Evolutionary conservation across 805 yeast genomes (phyloP), one percentile per base, ranked within the genome.

Genomic region (Candida rishiriensis): DNA sequence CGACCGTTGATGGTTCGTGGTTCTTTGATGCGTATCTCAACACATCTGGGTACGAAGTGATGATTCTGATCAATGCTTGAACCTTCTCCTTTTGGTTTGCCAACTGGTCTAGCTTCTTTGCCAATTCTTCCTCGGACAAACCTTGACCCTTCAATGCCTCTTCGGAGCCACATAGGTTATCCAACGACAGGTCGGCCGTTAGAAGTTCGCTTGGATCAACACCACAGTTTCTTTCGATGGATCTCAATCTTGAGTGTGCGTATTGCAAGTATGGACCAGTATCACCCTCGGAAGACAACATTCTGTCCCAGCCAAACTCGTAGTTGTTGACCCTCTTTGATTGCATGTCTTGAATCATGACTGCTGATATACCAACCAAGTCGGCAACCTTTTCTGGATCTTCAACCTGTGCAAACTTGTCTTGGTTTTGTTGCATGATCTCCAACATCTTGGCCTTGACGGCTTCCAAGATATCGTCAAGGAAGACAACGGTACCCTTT

Each of bases 331-430:
- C 79, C 69, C 99, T 85, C 73, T 93, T 93, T 49, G 96, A 82
- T 70, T 88, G 95, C 98, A 93, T 90, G 69, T 93, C 99, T 76
- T 93, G 99, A 60, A 93, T 87, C 96, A 93, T 90, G 49, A 93
- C 96, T 6, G 99, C 99, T 29, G 97, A 85, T 46, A 93, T 85
- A 64, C 99, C 99, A 48, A 93, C 83, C 58, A 88, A 75, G 67
- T 93, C 98, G 47, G 99, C 98, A 60, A 93, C 85, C 64, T 81
- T 81, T 48, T 91, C 97, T 31, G 98, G 99, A 63, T 90, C 79
- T 62, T 84, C 93, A 55, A 91, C 88, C 70, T 88, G 96, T 10
- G 91, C 83, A 63, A 89, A 93, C 69, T 93, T 93, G 54, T 75
- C 83, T 65, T 83, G 88, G 67, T 91, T 93, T 70, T 82, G 82